Percentiles rank a stretch among this genome's conserved stretches.
Evolutionary conservation across 2,329 filamentous ascomycete species (phyloP).

Genomic region (Aspergillus costaricaensis): DNA sequence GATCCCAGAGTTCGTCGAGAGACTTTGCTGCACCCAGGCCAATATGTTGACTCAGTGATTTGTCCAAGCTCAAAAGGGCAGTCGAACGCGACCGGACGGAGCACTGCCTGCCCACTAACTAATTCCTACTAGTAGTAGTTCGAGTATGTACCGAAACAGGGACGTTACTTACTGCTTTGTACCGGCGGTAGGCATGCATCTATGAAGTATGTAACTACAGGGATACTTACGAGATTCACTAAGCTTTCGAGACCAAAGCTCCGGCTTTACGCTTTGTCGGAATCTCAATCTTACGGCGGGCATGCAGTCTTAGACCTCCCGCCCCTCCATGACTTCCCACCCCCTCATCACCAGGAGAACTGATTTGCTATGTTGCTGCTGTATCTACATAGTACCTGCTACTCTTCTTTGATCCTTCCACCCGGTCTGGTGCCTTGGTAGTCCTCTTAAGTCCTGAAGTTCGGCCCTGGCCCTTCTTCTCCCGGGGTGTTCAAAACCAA

Average conservation of each 20-base stretch:
- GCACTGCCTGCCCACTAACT: constrained; percentile 6
- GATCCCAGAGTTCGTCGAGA: neutral
- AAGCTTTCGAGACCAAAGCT: neutral
- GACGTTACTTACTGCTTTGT: no score
- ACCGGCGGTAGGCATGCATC: no score
- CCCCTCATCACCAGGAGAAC: neutral
- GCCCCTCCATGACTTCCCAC: constrained; percentile 11
- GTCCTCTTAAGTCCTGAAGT: neutral
- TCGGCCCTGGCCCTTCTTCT: neutral
- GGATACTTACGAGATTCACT: neutral
- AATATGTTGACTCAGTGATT: constrained; percentile 8
- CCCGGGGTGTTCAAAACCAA: neutral
- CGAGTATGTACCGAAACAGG: constrained; percentile 5
- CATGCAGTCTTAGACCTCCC: constrained; percentile 2
- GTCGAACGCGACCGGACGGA: constrained; percentile 12
- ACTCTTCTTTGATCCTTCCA: neutral
- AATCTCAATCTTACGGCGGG: neutral
- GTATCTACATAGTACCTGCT: neutral
- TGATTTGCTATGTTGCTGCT: neutral
- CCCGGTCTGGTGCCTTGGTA: neutral
- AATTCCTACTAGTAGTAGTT: no score
- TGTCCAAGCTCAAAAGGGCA: neutral
- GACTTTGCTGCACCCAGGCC: neutral
- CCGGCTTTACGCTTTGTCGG: neutral
- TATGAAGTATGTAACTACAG: no score